Evolutionary conservation across 1,284 basidiomycete genomes (phyloP), one percentile per base, ranked within the genome.

Genomic region (Fomes fomentarius): DNA sequence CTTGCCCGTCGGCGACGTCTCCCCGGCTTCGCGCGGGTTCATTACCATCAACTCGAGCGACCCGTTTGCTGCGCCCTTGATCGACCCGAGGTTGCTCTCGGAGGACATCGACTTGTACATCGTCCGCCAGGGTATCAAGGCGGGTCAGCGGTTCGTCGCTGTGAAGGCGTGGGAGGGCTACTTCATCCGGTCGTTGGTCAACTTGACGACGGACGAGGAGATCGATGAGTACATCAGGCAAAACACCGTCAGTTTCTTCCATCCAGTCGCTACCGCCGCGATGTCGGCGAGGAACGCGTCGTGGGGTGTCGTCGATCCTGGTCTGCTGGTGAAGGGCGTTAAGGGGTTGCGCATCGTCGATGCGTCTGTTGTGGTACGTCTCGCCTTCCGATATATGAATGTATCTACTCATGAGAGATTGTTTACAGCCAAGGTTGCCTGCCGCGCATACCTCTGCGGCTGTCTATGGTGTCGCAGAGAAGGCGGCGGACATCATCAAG

Each of bases 51-150:
- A 31, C 8, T 73, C 71, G 6, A 63, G 63, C 15, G 63, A 75
- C 56, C 74, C 77, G 0, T 75, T 78, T 47, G 70, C 66, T 17
- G 45, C 61, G 17, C 78, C 78, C 0, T 31, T 71, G 17, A 74
- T 80, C 50, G 63, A 79, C 59, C 71, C 72, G 5, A 64, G 61
- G 5, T 66, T 72, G 34, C 57, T 76, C 34, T 58, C 57, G 15
- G 64, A 71, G 3, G 61, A 69, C 7, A 73, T 75, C 46, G 77
- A 79, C 56, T 58, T 73, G 15, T 64, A 66, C 46, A 64, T 67
- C 1, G 64, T 75, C 55, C 64, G 66, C 1, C 66, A 74, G 49
- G 68, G 68, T 1, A 57, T 76, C 48, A 69, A 70, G 47, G 61
- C 61, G 10, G 61, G 64, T 8, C 59, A 63, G 44, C 62, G 66